Base-by-base conservation (phyloP, 208 protist genomes). In the Blastocrithidia nonstop region DNA sequence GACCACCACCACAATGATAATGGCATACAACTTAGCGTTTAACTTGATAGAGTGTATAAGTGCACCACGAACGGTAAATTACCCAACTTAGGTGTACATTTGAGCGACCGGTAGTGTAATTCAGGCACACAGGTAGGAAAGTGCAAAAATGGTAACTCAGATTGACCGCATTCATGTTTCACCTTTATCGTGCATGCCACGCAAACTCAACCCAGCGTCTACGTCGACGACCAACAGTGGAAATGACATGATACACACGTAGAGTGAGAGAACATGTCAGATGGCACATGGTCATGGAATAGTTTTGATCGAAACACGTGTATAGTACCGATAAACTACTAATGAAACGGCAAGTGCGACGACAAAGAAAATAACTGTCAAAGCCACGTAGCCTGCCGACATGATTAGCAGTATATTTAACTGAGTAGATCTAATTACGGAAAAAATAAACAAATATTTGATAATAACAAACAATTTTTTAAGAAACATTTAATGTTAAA, bases 221-320 rank as follows among this genome's bases (percentile, higher is more conserved):
- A 94, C 66, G 45, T 94, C 85, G 7, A 94, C 67, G 19, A 91
- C 76, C 26, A 94, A 74, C 13, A 94, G 58, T 6, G 80, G 80
- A 40, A 94, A 88, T 3, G 85, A 77, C 3, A 90, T 20, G 42
- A 83, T 60, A 17, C 72, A 75, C 52, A 82, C 67, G 60, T 79
- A 94, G 29, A 85, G 26, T 13, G 81, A 28, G 42, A 87, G 71
- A 16, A 91, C 54, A 32, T 85, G 71, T 58, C 70, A 88, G n/a
- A 82, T 50, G 13, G 60, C 52, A 40, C 71, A 85, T 15, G 55
- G 32, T 19, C 81, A 21, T 6, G 77, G 74, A 22, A 94, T 88
- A 21, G 22, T 56, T 54, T 68, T 72, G 33, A 72, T 63, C 19
- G 75, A 88, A 26, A 67, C 33, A 33, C 66, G 69, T 26, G 81